Base-by-base conservation (phyloP, 306 rosid genomes). In the Betula pendula region DNA sequence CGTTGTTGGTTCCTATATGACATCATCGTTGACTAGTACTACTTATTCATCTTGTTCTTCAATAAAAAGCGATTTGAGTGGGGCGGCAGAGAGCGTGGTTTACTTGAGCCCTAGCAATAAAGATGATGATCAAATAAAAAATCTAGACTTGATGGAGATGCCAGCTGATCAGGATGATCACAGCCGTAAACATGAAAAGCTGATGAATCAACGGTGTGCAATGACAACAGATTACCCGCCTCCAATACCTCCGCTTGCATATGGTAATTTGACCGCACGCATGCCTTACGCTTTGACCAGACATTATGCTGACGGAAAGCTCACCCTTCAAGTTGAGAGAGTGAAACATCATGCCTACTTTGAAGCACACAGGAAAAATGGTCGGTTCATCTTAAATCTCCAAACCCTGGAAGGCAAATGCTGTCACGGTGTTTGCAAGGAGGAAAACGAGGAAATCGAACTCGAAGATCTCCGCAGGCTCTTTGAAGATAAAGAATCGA, bases 1-100 rank as follows among this genome's bases (percentile, higher is more conserved):
- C 81, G 40, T 35, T n/a, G n/a, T n/a, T n/a, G n/a, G 5, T 35
- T 3, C 4, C 5, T 35, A 4, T 35, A 35, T 3, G 4, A 60
- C 58, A 31, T 68, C 71, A 16, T 67, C 75, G 6, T 35, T 11
- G 8, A n/a, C n/a, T n/a, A n/a, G n/a, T n/a, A n/a, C n/a, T n/a
- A n/a, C n/a, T n/a, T n/a, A n/a, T n/a, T n/a, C n/a, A n/a, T n/a
- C n/a, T n/a, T n/a, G n/a, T n/a, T 68, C 81, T 2, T 31, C 22
- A 0, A 63, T 58, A 6, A 62, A 77, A 65, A 92, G 77, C 19
- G 97, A 91, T 56, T 22, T 87, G n/a, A n/a, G n/a, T n/a, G n/a
- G n/a, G n/a, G n/a, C n/a, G 68, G 68, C 93, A 1, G 97, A 91
- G 72, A 93, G 93, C 16, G 96, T 93, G 0, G 89, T 88, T 27